These are phyloP conservation scores for Chlorociboria aeruginascens DNA, from an alignment of 495 filamentous ascomycete species.

Conservation along the genomic window DNA sequence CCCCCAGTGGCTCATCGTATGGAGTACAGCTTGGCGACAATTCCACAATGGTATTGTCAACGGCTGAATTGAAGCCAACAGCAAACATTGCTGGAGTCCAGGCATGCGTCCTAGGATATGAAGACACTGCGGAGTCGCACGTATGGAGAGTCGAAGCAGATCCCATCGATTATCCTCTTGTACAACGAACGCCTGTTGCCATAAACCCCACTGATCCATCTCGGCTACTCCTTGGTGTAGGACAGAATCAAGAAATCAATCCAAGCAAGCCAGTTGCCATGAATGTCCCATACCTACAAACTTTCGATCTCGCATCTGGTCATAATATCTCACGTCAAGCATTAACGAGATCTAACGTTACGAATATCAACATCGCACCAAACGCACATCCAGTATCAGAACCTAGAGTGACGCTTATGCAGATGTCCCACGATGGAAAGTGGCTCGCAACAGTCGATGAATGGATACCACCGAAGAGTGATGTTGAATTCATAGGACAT, in stretches of 20 bases:
- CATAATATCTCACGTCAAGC: slow-evolving; percentile 73
- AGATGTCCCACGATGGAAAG: slow-evolving; percentile 62
- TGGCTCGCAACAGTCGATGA: slow-evolving; percentile 91
- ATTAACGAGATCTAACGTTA: slow-evolving; percentile 75
- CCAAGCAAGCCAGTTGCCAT: slow-evolving; percentile 17
- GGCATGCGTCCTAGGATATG: slow-evolving; percentile 24
- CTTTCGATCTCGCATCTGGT: slow-evolving; percentile 64
- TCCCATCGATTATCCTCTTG: slow-evolving; percentile 29
- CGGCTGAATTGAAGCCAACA: slow-evolving; percentile 71
- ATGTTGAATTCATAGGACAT: slow-evolving; percentile 38
- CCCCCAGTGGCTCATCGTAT: slow-evolving; percentile 66
- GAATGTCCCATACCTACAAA: slow-evolving; percentile 56
- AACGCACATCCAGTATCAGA: slow-evolving; percentile 55
- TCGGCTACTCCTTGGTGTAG: slow-evolving; percentile 49
- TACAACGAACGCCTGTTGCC: slow-evolving; percentile 31
- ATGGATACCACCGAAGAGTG: slow-evolving; percentile 63
- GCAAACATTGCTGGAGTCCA: slow-evolving; percentile 77
- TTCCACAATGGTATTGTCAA: slow-evolving; percentile 75
- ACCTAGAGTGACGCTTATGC: slow-evolving; percentile 61
- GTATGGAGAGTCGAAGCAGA: slow-evolving; percentile 18
- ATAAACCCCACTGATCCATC: slow-evolving; percentile 44
- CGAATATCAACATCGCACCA: slow-evolving; percentile 60
- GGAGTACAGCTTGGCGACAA: slow-evolving; percentile 81
- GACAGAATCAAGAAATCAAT: slow-evolving; percentile 24
- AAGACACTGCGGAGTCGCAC: slow-evolving; percentile 6